Percentiles rank a stretch among this genome's conserved stretches.
These are phyloP conservation scores for Vitis rotundifolia DNA, from an alignment of 164 flowering plant genomes.

Conservation along the genomic window DNA sequence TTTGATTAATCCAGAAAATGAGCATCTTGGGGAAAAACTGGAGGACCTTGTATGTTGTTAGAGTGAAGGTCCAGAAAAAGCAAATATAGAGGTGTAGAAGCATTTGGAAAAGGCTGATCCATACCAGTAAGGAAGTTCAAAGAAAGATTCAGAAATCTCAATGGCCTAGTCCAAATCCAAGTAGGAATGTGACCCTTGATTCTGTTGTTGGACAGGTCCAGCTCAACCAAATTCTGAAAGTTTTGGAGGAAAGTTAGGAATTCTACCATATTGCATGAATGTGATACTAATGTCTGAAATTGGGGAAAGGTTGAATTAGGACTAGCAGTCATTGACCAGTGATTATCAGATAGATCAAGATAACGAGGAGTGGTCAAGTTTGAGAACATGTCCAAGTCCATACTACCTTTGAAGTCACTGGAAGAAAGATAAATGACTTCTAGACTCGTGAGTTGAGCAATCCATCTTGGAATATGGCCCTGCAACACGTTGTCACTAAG, in stretches of 20 bases:
- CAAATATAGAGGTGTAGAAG: not conserved
- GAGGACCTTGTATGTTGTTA: constrained; percentile 4
- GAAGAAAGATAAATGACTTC: not conserved
- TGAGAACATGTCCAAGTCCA: not conserved
- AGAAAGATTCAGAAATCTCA: not conserved
- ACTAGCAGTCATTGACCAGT: too few species aligned
- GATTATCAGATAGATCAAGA: not conserved
- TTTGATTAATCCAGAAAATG: too few species aligned
- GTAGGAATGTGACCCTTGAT: not conserved
- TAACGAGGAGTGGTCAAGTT: not conserved
- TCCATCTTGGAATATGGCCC: not conserved
- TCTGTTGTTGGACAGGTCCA: constrained; percentile 13
- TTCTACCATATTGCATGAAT: constrained; percentile 8
- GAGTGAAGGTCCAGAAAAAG: not conserved
- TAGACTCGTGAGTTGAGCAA: not conserved
- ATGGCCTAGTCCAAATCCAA: not conserved
- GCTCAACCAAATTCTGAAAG: not conserved
- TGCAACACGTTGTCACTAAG: not conserved
- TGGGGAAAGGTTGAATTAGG: not conserved
- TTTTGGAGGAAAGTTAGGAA: constrained; percentile 3
- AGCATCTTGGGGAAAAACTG: not conserved
- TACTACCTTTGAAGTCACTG: constrained; percentile 7
- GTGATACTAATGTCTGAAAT: not conserved
- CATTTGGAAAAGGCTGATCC: not conserved
- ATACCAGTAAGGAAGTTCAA: not conserved